Evolutionary conservation across 495 filamentous ascomycete genomes (phyloP), one percentile per base, ranked within the genome.

Genomic region (Amorphotheca resinae): DNA sequence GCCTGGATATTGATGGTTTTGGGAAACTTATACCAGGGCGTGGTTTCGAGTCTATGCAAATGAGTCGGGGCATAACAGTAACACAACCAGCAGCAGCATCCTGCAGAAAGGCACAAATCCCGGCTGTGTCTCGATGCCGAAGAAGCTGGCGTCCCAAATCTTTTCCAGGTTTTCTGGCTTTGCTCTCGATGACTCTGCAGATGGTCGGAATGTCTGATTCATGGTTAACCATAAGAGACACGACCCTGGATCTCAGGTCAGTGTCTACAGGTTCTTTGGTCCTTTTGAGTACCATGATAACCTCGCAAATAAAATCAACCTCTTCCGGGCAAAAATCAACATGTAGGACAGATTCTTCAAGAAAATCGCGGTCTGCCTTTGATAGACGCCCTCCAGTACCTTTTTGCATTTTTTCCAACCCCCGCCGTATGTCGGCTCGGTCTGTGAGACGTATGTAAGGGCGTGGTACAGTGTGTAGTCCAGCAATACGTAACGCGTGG

Each of bases 51-150:
- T 25, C 23, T 14, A 40, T 18, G 11, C 22, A n/a, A 28, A 22
- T 17, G 1, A 17, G 5, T 1, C 12, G 1, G 2, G 23, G 23
- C 16, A 14, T 7, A 16, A 12, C 9, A 25, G n/a, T 22, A 7
- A 40, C 16, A 9, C 14, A 22, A 16, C 42, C 36, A 41, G 33
- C 18, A 32, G 30, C 37, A 42, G 38, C 48, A 42, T 50, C 48
- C 18, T 23, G 14, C 22, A 50, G 38, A 21, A 50, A 50, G 8
- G 36, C 42, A 30, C 11, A 23, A 14, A 45, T 45, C n/a, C 21
- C 28, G 15, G 17, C 17, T 21, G 16, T 15, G 2, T 23, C 22
- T 12, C 48, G 41, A 33, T 18, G 4, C 14, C 21, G 42, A 12
- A 42, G 21, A 1, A 45, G 42, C 3, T 40, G 18, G 20, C 20